These are phyloP conservation scores for Microthyrium microscopicum DNA, from an alignment of 2,329 filamentous ascomycete species.

Conservation along the genomic window DNA sequence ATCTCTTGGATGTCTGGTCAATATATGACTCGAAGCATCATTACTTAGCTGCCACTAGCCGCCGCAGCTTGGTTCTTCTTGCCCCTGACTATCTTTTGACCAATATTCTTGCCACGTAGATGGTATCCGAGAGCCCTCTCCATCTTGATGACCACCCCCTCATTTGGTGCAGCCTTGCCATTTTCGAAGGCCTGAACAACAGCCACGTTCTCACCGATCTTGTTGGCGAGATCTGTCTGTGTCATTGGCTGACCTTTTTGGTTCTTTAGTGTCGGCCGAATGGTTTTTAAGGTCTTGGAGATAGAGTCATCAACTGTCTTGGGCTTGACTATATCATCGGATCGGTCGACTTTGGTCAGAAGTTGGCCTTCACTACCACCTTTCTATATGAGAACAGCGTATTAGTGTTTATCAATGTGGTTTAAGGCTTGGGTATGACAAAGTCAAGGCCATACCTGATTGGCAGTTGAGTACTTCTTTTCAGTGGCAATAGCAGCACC, in stretches of 20 bases:
- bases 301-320: conserved; percentile 68
- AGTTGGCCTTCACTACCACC: conserved; percentile 67
- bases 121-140: conserved; percentile 79
- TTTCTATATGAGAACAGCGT: conserved; percentile 20
- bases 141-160: conserved; percentile 63
- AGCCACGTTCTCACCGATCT: conserved; percentile 71
- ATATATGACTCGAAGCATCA: too few species aligned
- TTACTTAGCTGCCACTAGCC: too few species aligned
- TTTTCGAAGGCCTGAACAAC: conserved; percentile 77
- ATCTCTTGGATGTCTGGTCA: too few species aligned
- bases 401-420: conserved; percentile 1
- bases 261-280: conserved; percentile 66
- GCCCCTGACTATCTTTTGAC: conserved; percentile 59
- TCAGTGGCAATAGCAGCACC: conserved; percentile 68
- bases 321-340: conserved; percentile 93
- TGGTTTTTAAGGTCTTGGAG: conserved; percentile 64
- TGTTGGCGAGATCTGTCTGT: conserved; percentile 72
- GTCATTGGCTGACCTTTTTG: conserved; percentile 61
- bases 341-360: conserved; percentile 92
- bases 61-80: too few species aligned
- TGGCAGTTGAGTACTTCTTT: conserved; percentile 75
- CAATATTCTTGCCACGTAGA: conserved; percentile 72
- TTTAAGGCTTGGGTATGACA: too few species aligned
- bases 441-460: conserved; percentile 68
- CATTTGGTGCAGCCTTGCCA: conserved; percentile 61